Percentiles rank a stretch among this genome's conserved stretches.
Evolutionary conservation across 2,329 filamentous ascomycete genomes (phyloP).

Genomic region (Aureobasidium vineae): DNA sequence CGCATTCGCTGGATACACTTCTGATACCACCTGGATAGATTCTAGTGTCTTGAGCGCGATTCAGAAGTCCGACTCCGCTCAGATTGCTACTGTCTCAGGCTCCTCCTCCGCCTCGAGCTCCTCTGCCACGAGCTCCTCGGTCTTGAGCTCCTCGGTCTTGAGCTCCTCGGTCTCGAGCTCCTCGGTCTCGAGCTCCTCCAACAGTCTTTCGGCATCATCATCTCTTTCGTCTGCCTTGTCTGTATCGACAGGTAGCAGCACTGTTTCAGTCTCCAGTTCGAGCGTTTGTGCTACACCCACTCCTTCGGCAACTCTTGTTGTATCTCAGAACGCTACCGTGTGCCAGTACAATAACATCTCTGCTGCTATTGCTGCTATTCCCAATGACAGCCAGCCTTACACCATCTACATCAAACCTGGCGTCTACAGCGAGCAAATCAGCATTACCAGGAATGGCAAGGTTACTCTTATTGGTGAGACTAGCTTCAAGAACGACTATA

Average conservation of each 20-base stretch:
- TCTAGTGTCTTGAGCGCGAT: conserved; percentile 38
- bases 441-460: conserved; percentile 44
- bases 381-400: conserved; percentile 43
- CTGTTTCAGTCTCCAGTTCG: conserved; percentile 29
- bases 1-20: conserved; percentile 39
- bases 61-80: conserved; percentile 36
- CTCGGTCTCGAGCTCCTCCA: background rate
- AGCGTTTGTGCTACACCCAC: conserved; percentile 30
- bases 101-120: background rate
- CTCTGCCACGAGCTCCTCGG: background rate
- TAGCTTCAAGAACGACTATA: conserved; percentile 39
- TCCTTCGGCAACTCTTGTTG: conserved; percentile 40
- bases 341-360: conserved; percentile 46
- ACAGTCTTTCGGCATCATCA: conserved; percentile 10
- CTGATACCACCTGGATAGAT: conserved; percentile 43
- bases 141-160: conserved; percentile 29
- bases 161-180: conserved; percentile 22
- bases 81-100: conserved; percentile 27
- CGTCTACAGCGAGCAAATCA: conserved; percentile 46
- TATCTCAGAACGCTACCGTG: conserved; percentile 34
- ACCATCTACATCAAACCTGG: conserved; percentile 45
- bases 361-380: conserved; percentile 47
- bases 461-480: conserved; percentile 42
- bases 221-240: conserved; percentile 28
- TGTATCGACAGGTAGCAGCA: conserved; percentile 27